Conservation (phyloP, 2,329 filamentous ascomycete genomes). For the Microdochium bolleyi region DNA sequence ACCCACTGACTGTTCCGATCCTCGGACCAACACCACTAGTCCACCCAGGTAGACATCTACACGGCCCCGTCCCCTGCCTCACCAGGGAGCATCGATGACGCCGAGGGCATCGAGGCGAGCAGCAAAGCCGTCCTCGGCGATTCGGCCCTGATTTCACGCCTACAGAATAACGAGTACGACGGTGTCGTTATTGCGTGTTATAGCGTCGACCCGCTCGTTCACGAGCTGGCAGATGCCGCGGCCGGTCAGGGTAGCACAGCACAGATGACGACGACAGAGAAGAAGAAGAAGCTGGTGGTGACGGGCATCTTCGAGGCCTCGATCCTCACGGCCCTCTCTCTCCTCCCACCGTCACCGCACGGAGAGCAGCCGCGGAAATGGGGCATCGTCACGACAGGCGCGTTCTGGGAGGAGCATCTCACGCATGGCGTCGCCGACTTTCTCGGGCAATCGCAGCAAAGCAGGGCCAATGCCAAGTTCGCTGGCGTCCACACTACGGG, state of each 20-base stretch:
- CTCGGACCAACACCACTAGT: slow-evolving; percentile 19
- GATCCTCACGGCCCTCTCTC: slow-evolving; percentile 55
- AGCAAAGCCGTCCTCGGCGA: slow-evolving; percentile 52
- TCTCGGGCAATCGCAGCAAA: slow-evolving; percentile 37
- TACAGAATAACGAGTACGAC: slow-evolving; percentile 52
- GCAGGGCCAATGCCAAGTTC: slow-evolving; percentile 43
- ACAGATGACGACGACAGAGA: neutral
- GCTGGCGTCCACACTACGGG: slow-evolving; percentile 79
- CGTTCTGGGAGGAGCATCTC: slow-evolving; percentile 73
- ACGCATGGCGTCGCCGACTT: slow-evolving; percentile 55
- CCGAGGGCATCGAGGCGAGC: slow-evolving; percentile 57
- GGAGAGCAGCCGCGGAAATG: slow-evolving; percentile 41
- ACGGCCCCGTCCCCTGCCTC: slow-evolving; percentile 50
- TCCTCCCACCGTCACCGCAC: slow-evolving; percentile 24
- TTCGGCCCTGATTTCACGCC: slow-evolving; percentile 28
- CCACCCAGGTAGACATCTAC: slow-evolving; percentile 49
- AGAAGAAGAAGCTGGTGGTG: slow-evolving; percentile 37
- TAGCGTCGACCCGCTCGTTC: slow-evolving; percentile 73
- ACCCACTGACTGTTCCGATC: neutral
- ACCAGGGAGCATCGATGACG: slow-evolving; percentile 72
- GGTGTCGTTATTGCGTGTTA: slow-evolving; percentile 86
- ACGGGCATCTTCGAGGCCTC: slow-evolving; percentile 86
- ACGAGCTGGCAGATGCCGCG: slow-evolving; percentile 35
- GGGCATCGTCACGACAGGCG: slow-evolving; percentile 84
- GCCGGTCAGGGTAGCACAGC: slow-evolving; percentile 3